Base-by-base conservation (phyloP, 768 basidiomycete species). In the Termitomyces sp. region DNA sequence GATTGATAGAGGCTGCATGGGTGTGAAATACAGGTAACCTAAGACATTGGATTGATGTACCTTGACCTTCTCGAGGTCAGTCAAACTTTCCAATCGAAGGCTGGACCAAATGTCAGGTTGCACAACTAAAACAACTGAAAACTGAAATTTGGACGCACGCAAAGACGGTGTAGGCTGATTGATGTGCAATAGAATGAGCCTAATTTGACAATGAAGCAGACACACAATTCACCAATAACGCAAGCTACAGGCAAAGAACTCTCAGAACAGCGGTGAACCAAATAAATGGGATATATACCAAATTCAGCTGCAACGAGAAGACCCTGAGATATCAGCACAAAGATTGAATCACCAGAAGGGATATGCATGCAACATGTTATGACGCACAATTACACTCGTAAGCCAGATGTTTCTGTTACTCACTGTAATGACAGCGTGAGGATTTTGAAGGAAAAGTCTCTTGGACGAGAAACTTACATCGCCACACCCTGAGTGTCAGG, bases 1-100 rank as follows among this genome's bases (percentile, higher is more conserved):
- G 54, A 76, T 74, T 1, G 79, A 78, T 11, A 81, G 69, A 13
- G 54, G 61, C 76, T 79, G 46, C 0, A 58, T 24, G 13, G 22
- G 11, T 8, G 6, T 20, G 30, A 16, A 22, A 8, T 33, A 49
- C 41, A 54, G 57, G 16, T 22, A 49, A 6, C 20, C 34, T 34
- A 34, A 8, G 33, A 18, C n/a, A 36, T 30, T 13, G 12, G 39
- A 27, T 16, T 24, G 49, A 55, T 51, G 2, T 54, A 69, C 79
- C 67, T 80, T 77, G 15, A 82, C 68, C 6, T 55, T 42, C 6
- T 54, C 54, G 3, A 82, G 69, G 33, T 79, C 55, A 0, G 2
- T 53, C 41, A 75, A 77, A 0, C 75, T 77, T 15, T 62, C 46
- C 2, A 78, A 71, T 16, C 58, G 65, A 6, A 71, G 63, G 9